Evolutionary conservation across 441 rosid species (phyloP).

Genomic region (Codiaeum variegatum): DNA sequence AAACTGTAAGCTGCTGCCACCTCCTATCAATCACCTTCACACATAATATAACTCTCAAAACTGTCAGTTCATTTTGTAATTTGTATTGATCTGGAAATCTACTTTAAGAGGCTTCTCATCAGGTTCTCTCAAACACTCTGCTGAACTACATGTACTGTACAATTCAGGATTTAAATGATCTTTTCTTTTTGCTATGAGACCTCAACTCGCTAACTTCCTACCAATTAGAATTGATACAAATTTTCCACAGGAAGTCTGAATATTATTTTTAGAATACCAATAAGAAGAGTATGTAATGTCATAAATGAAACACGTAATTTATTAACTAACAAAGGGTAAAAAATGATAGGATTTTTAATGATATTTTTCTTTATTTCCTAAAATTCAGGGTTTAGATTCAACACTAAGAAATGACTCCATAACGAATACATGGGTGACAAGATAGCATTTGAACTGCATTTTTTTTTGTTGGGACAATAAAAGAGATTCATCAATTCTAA

Average conservation of each 20-base stretch:
- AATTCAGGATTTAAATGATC: background rate
- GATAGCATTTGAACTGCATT: background rate
- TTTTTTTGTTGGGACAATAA: background rate
- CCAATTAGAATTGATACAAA: background rate
- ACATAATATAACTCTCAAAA: background rate
- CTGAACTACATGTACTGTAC: background rate
- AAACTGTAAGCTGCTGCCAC: constrained; percentile 37
- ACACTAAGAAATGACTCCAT: background rate
- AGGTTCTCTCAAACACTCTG: background rate
- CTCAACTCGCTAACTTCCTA: background rate
- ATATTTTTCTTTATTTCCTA: background rate
- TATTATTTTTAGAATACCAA: no score
- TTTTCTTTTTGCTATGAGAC: background rate
- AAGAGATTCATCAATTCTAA: background rate
- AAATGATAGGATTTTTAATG: background rate
- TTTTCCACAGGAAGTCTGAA: background rate
- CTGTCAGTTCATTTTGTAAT: background rate
- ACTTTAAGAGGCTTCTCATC: background rate
- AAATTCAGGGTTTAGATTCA: background rate
- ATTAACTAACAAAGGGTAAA: background rate
- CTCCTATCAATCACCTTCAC: background rate
- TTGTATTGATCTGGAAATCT: background rate
- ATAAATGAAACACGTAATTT: background rate
- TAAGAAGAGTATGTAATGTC: background rate
- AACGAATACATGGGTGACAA: background rate